phyloP scores from a whole-genome alignment of 352 stramenopile genomes.

The Blastocystis sp. region DNA sequence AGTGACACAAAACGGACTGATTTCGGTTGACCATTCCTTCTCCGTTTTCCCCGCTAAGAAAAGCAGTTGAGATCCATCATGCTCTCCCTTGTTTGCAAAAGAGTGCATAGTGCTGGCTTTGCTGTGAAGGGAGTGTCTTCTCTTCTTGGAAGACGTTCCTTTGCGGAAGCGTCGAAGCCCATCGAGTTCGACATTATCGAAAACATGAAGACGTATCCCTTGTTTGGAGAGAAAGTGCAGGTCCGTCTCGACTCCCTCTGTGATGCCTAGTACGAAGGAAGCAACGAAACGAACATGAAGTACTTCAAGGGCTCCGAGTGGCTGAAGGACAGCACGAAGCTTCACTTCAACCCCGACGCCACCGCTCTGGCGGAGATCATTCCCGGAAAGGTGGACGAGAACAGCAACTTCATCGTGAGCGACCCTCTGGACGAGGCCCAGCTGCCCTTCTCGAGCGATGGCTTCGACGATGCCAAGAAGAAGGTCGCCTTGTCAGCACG shows the following conservation, averaged over 20 bases:
- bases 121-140: background rate
- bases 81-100: background rate
- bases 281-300: slow-evolving; percentile 64
- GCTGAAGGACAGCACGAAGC: slow-evolving; percentile 42
- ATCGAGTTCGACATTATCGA: slow-evolving; percentile 65
- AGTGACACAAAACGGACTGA: slow-evolving; percentile 8
- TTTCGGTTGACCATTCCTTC: slow-evolving; percentile 10
- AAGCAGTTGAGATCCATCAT: background rate
- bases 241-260: background rate
- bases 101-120: background rate
- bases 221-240: slow-evolving; percentile 47
- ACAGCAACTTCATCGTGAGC: slow-evolving; percentile 25
- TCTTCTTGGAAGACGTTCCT: background rate
- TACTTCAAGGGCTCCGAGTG: slow-evolving; percentile 67
- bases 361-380: slow-evolving; percentile 26
- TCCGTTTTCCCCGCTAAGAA: background rate
- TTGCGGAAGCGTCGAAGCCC: background rate
- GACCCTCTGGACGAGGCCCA: background rate
- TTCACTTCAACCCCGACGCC: slow-evolving; percentile 49
- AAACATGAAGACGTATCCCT: slow-evolving; percentile 55
- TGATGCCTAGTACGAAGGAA: slow-evolving; percentile 45
- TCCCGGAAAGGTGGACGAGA: slow-evolving; percentile 44
- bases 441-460: background rate
- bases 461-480: slow-evolving; percentile 33
- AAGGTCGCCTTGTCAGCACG: background rate